Percentiles rank a stretch among this genome's conserved stretches.
phyloP scores from a whole-genome alignment of 169 alveolate genomes.

The Pseudocohnilembus persalinus region DNA sequence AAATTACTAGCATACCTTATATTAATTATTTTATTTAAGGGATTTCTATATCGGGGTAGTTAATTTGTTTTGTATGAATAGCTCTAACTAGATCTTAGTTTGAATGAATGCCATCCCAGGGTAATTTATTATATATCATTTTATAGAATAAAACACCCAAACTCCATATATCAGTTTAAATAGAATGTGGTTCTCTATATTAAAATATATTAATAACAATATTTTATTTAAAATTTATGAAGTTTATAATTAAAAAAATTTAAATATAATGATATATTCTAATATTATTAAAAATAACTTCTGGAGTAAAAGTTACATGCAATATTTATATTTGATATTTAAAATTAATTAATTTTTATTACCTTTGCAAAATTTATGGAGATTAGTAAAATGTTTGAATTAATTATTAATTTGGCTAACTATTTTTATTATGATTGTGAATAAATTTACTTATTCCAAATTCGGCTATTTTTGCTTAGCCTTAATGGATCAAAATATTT shows the following conservation, averaged over 20 bases:
- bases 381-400: slow-evolving; percentile 49
- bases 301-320: not conserved
- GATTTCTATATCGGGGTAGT: not conserved
- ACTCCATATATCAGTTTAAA: slow-evolving; percentile 20
- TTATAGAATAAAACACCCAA: slow-evolving; percentile 24
- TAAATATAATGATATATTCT: too few relatives aligned
- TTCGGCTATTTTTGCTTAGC: slow-evolving; percentile 21
- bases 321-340: not conserved
- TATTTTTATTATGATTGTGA: not conserved
- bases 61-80: not conserved
- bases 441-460: too few relatives aligned
- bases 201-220: too few relatives aligned
- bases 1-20: not conserved
- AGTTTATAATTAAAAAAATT: too few relatives aligned
- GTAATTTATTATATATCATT: not conserved
- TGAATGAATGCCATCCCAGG: not conserved
- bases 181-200: not conserved
- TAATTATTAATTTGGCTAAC: slow-evolving; percentile 21
- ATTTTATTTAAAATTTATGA: too few relatives aligned
- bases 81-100: not conserved
- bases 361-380: slow-evolving; percentile 34
- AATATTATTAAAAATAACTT: too few relatives aligned
- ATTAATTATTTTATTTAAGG: not conserved
- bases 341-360: slow-evolving; percentile 3
- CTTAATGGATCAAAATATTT: not conserved